Evolutionary conservation across 768 basidiomycete genomes (phyloP).

Genomic region (Tulasnella calospora): DNA sequence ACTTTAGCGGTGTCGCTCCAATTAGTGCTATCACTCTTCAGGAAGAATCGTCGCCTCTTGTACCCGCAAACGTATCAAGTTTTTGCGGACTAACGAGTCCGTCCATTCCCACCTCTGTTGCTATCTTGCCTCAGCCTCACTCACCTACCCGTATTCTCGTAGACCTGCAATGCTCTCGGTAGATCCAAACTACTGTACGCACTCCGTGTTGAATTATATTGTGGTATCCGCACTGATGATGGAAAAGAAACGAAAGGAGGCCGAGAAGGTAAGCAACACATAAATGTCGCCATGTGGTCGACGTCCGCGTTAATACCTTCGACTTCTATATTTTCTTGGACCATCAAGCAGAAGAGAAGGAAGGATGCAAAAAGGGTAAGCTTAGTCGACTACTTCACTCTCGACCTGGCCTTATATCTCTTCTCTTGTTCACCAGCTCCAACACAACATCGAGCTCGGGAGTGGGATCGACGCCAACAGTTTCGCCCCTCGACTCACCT

Average conservation of each 20-base stretch:
- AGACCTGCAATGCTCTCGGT: neutral
- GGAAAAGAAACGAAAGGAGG: neutral
- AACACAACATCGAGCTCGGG: neutral
- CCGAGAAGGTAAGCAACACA: neutral
- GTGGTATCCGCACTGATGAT: neutral
- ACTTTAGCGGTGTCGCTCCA: neutral
- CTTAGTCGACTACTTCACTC: neutral
- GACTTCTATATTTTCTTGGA: no score
- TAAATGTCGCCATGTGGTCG: no score
- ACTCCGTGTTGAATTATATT: neutral
- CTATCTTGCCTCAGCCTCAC: neutral
- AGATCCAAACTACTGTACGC: neutral
- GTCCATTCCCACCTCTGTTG: neutral
- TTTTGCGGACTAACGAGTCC: neutral
- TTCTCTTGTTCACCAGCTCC: neutral
- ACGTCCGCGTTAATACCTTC: no score
- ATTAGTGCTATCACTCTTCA: neutral
- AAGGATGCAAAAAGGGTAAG: neutral
- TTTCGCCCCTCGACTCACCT: neutral
- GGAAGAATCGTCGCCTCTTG: neutral
- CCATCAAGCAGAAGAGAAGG: no score
- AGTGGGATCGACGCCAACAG: neutral
- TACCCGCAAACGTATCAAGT: neutral
- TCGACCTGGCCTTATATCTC: neutral
- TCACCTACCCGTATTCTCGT: neutral